Percentiles rank a stretch among this genome's conserved stretches.
Evolutionary conservation across 371 early-diverging fungal genomes (phyloP).

Genomic region (Mortierella sp.): DNA sequence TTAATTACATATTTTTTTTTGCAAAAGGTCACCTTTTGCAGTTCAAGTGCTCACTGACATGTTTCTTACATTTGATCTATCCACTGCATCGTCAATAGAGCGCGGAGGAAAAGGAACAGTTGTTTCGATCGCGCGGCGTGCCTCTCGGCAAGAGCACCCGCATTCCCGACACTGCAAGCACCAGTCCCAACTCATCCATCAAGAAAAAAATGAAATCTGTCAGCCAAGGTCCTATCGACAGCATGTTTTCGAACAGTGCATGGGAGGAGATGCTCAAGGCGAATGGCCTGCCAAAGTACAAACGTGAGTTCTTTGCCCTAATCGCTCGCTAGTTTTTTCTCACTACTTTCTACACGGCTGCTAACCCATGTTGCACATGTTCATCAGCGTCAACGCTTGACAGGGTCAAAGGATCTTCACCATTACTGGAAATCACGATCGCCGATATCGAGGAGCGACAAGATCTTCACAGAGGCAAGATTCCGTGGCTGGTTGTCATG

Average conservation of each 20-base stretch:
- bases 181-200: constrained; percentile 32
- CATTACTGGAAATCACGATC: constrained; percentile 23
- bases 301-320: too few species aligned
- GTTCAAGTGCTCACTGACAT: neutral
- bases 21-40: too few species aligned
- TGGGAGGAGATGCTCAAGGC: constrained; percentile 44
- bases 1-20: too few species aligned
- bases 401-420: constrained; percentile 19
- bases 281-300: constrained; percentile 33
- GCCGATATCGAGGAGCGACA: constrained; percentile 38
- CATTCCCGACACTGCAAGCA: neutral
- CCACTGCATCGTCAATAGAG: constrained; percentile 19
- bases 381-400: constrained; percentile 38
- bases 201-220: constrained; percentile 39
- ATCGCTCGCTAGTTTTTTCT: too few species aligned
- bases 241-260: constrained; percentile 37
- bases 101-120: constrained; percentile 36
- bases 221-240: constrained; percentile 39
- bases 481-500: constrained; percentile 34
- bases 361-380: neutral
- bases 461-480: constrained; percentile 34
- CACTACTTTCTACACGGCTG: neutral
- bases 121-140: constrained; percentile 42
- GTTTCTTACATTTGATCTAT: neutral
- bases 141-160: constrained; percentile 25